Evolutionary conservation across 768 basidiomycete species (phyloP).

Genomic region (Saitozyma podzolica): DNA sequence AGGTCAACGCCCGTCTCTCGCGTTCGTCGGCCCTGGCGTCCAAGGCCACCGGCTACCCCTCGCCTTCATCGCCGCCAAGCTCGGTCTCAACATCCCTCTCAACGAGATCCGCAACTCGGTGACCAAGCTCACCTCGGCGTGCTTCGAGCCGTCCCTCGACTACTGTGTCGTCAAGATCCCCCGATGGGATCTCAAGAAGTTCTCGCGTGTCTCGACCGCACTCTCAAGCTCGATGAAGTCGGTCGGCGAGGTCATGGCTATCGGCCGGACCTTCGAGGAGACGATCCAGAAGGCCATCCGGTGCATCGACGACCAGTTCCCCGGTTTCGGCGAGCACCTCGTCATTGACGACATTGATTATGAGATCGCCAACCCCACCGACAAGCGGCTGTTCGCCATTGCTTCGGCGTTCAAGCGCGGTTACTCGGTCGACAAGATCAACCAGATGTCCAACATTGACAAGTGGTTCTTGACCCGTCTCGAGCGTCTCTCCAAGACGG

Average conservation of each 20-base stretch:
- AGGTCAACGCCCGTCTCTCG: slow-evolving; percentile 97
- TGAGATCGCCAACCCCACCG: slow-evolving; percentile 90
- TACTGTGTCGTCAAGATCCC: slow-evolving; percentile 98
- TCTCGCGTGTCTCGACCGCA: slow-evolving; percentile 84
- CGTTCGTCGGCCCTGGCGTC: slow-evolving; percentile 97
- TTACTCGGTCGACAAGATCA: slow-evolving; percentile 92
- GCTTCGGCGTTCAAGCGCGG: slow-evolving; percentile 89
- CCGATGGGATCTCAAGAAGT: slow-evolving; percentile 99
- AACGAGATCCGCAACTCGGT: slow-evolving; percentile 98
- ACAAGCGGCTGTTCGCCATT: slow-evolving; percentile 95
- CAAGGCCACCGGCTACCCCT: slow-evolving; percentile 96
- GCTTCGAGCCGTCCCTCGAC: slow-evolving; percentile 97
- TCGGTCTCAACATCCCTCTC: slow-evolving; percentile 93
- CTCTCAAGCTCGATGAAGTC: slow-evolving; percentile 98
- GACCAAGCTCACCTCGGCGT: slow-evolving; percentile 92
- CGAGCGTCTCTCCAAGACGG: slow-evolving; percentile 77
- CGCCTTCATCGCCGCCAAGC: slow-evolving; percentile 96
- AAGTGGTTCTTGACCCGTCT: slow-evolving; percentile 96
- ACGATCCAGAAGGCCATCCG: slow-evolving; percentile 98
- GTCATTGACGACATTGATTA: slow-evolving; percentile 82
- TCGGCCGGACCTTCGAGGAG: slow-evolving; percentile 96
- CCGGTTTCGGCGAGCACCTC: slow-evolving; percentile 72
- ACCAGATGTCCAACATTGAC: slow-evolving; percentile 97
- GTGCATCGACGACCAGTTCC: slow-evolving; percentile 91
- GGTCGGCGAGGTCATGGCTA: slow-evolving; percentile 99